These are phyloP conservation scores for Eragrostis tef DNA, from an alignment of 202 grass and related monocot species.

Conservation along the genomic window DNA sequence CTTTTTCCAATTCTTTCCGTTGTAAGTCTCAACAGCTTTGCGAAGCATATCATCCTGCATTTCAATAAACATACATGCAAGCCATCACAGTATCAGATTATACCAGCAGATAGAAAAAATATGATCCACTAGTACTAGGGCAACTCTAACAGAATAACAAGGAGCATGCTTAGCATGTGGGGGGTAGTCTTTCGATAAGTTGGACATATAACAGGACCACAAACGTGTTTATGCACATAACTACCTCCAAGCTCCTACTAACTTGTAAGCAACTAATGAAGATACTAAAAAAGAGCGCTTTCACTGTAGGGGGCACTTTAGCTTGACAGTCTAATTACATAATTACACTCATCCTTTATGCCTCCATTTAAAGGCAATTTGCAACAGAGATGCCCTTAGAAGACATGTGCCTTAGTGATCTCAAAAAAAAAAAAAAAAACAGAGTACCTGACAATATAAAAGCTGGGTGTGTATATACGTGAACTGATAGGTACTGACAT, in stretches of 20 bases:
- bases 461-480: not conserved
- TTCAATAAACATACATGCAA: conserved; percentile 46
- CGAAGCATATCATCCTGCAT: conserved; percentile 78
- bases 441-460: not conserved
- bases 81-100: conserved; percentile 44
- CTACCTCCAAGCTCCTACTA: not conserved
- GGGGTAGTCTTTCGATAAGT: not conserved
- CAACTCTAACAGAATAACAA: not conserved
- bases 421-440: not conserved
- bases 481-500: not conserved
- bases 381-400: not conserved
- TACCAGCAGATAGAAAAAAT: not conserved
- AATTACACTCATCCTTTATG: not conserved
- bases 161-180: not conserved
- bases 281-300: not conserved
- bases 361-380: not conserved
- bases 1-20: conserved; percentile 95
- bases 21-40: conserved; percentile 70
- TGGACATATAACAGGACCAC: not conserved
- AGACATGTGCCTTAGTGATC: not conserved
- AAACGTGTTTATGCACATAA: not conserved
- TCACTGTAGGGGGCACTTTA: not conserved
- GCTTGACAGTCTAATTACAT: not conserved
- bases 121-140: not conserved
- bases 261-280: not conserved